Base-by-base conservation (phyloP, 2,329 filamentous ascomycete species). In the Penicillium sp. region DNA sequence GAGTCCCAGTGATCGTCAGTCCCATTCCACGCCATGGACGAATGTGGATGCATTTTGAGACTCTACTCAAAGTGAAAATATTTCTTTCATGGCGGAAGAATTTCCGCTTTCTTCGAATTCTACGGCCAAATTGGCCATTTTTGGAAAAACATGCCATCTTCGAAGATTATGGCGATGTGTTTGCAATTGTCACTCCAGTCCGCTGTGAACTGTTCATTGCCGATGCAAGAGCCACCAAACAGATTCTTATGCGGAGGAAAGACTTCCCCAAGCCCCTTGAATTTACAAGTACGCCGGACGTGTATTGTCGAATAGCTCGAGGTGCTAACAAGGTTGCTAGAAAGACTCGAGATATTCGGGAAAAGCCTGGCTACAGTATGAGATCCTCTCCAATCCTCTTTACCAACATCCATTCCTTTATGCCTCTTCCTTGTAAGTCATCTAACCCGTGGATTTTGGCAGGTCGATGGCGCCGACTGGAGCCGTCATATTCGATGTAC, bases 381-480 rank as follows among this genome's bases (percentile, higher is more conserved):
- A 26, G 7, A 11, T 25, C 10, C 13, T 22, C 13, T 13, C 11
- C 10, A 11, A 3, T 11, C 11, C 7, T 16, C 4, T 13, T 14
- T 11, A 4, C 3, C 11, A 26, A 8, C 4, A 7, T 13, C 14
- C 43, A 22, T 16, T 28, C 5, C 4, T 45, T 16, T 7, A 26
- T 16, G 3, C 2, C 13, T 45, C 22, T 3, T 6, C 14, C 25
- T 25, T 11, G 25, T 6, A 28, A 6, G 43, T 7, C 13, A 5
- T 19, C 26, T 35, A 35, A 35, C 22, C 6, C 2, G 16, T 51
- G 14, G n/a, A 8, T 51, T 55, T 42, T 2, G 6, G 26, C 13
- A 51, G 55, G 45, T 57, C 13, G 55, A 57, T 28, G 55, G 55
- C 13, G 19, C 30, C 13, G 55, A 51, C 46, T 52, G 55, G 45